A percentile compares a stretch with the other conserved stretches of the same genome.
phyloP scores from a whole-genome alignment of 495 filamentous ascomycete genomes.

The Penicillium manginii region DNA sequence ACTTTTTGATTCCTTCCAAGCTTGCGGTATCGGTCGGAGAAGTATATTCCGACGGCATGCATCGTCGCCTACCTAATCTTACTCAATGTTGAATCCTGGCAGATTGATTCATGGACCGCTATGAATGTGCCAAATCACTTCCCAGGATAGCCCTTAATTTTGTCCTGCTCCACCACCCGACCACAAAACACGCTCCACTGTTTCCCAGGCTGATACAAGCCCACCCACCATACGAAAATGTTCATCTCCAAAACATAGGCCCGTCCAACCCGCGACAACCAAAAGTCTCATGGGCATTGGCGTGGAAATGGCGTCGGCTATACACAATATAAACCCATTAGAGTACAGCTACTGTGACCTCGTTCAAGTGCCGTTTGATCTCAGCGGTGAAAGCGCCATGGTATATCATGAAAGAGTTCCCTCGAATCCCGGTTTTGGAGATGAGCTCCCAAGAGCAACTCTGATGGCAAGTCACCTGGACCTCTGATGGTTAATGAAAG shows the following conservation, averaged over 20 bases:
- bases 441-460: constrained; percentile 61
- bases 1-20: neutral
- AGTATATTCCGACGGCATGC: neutral
- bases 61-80: neutral
- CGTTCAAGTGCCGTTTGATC: too few relatives aligned
- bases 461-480: constrained; percentile 57
- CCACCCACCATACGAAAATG: constrained; percentile 72
- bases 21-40: neutral
- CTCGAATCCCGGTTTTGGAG: constrained; percentile 68
- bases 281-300: constrained; percentile 68
- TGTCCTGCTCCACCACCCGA: constrained; percentile 51
- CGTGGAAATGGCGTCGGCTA: constrained; percentile 65
- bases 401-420: constrained; percentile 65
- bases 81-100: too few relatives aligned
- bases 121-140: constrained; percentile 30
- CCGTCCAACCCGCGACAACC: constrained; percentile 61
- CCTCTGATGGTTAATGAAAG: constrained; percentile 49
- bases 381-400: constrained; percentile 60
- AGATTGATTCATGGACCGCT: too few relatives aligned
- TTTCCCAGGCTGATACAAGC: constrained; percentile 61
- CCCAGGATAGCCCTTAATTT: constrained; percentile 48
- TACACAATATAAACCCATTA: constrained; percentile 74
- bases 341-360: too few relatives aligned
- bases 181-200: constrained; percentile 76
- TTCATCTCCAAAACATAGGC: constrained; percentile 69